Base-by-base conservation (phyloP, 305 asterid genomes). In the Solanum hybrid region DNA sequence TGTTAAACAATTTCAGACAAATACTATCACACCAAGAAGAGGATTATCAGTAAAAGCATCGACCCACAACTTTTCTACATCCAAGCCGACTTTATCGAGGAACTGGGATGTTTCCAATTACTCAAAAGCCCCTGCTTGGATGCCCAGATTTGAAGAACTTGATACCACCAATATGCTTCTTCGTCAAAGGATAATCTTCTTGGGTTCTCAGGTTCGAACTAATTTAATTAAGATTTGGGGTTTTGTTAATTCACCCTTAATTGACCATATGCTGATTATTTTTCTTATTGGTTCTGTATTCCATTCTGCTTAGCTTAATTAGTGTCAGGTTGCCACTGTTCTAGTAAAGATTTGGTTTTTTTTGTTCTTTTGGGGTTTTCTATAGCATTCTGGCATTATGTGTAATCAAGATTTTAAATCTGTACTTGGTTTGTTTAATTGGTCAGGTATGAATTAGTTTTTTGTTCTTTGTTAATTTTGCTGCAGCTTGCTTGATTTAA, bases 121-220 rank as follows among this genome's bases (percentile, higher is more conserved):
- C 90, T 34, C 90, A 56, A 94, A 94, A 24, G 94, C 96, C 31
- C 99, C 99, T n/a, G 87, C 98, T 76, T 93, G 97, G 98, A 91
- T 96, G 86, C 85, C 60, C 60, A 93, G 96, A 92, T 95, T 97
- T 92, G 99, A 97, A 89, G 99, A 97, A 91, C 98, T 97, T 40
- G 98, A 96, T 85, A 95, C 99, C 88, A 97, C 98, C 89, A 96
- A 94, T 93, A 96, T 96, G 99, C 99, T 97, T 92, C 99, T 96
- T 91, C 96, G 98, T 89, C 99, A 97, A 93, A 92, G 99, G 88
- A 97, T 96, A 89, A 90, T 97, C 93, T 97, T 95, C 93, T 90
- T 97, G 94, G 99, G 98, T 86, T 31, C 94, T 85, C 97, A 95
- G 98, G 98, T 97, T 90, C 72, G 69, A 22, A 8, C 3, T 34